phyloP scores from a whole-genome alignment of 345 rosid genomes.

The Brassica napus region Da-Ae NC_063440.1:17620001-17620500 shows the following conservation, averaged over 20 bases:
- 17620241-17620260: background rate
- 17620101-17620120: background rate
- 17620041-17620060: background rate
- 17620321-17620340: too few relatives aligned
- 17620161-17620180: background rate
- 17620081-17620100: background rate
- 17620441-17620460: too few relatives aligned
- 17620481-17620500: too few relatives aligned
- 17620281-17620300: too few relatives aligned
- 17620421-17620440: too few relatives aligned
- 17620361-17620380: too few relatives aligned
- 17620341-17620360: too few relatives aligned
- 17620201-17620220: background rate
- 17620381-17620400: too few relatives aligned
- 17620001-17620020: background rate
- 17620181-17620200: background rate
- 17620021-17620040: background rate
- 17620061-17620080: background rate
- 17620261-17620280: background rate
- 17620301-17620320: too few relatives aligned
- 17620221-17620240: too few relatives aligned
- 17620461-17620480: too few relatives aligned
- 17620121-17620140: background rate
- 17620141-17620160: background rate
- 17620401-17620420: too few relatives aligned